Evolutionary conservation across 352 stramenopile genomes (phyloP), one percentile per base, ranked within the genome.

Genomic region (Globisporangium mamillatum): DNA sequence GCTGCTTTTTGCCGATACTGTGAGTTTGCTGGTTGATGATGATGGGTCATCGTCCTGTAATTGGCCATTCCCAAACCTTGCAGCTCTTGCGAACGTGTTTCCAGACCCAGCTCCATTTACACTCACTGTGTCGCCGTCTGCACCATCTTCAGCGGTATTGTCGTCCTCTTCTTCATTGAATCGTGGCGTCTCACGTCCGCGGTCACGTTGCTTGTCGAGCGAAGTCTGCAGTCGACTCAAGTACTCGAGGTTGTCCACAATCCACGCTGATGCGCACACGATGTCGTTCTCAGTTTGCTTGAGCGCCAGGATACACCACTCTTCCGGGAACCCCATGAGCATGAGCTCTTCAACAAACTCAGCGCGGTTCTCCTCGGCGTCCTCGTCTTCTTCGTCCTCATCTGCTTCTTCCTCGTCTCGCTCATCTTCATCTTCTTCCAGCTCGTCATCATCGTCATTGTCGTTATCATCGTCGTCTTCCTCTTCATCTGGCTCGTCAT

Each of bases 201-300:
- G 68, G 27, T 90, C 77, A 1, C 77, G 70, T 57, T 91, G 76
- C 60, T 92, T 92, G 53, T 95, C 90, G 9, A 91, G 67, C n/a
- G 77, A 80, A 3, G 79, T 84, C 62, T 94, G 87, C 9, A 95
- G 38, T 25, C 92, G 82, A 50, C 86, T 97, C 32, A 98, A 75
- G 64, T 97, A 96, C 58, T 98, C 92, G 2, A 98, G 69, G 63
- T 98, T 97, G 60, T 98, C 93, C 1, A 98, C 92, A 59, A 98
- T 98, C 93, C 93, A 98, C 3, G 92, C 89, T 0, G 89, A 97
- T 0, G 93, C 93, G 53, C 78, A 77, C 1, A 98, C 84, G 46
- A 98, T 94, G 57, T 98, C 90, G 62, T 97, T 97, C 57, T 91
- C 84, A 0, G 91, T 97, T 56, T 98, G 88, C 25, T 97, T 95